phyloP scores from a whole-genome alignment of 2,329 filamentous ascomycete species.

The Aspergillus brunneoviolaceus region DNA sequence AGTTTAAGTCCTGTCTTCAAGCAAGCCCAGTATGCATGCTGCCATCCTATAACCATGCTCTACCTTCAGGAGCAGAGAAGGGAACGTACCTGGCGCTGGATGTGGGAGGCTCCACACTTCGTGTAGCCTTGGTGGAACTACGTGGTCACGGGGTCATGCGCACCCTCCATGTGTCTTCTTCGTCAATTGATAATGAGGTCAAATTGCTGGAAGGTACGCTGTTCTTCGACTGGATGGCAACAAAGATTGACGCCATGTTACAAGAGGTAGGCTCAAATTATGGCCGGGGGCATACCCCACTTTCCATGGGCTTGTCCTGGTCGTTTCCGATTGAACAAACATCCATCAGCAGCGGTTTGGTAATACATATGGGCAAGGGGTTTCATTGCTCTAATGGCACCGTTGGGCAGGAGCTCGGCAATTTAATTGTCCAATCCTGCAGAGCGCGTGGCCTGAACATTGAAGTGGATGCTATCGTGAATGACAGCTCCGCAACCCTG shows the following conservation, averaged over 20 bases:
- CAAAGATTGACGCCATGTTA: constrained; percentile 57
- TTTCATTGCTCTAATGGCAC: constrained; percentile 61
- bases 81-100: constrained; percentile 63
- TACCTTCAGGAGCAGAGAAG: constrained; percentile 59
- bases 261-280: constrained; percentile 43
- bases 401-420: constrained; percentile 59
- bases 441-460: constrained; percentile 55
- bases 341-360: constrained; percentile 55
- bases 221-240: constrained; percentile 69
- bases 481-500: constrained; percentile 62
- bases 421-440: constrained; percentile 60
- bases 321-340: constrained; percentile 67
- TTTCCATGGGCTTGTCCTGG: constrained; percentile 64
- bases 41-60: constrained; percentile 62
- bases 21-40: constrained; percentile 63
- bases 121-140: constrained; percentile 61
- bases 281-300: constrained; percentile 36
- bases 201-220: constrained; percentile 54
- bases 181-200: constrained; percentile 57
- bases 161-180: constrained; percentile 56
- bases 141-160: constrained; percentile 53
- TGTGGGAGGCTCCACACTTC: constrained; percentile 66
- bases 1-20: constrained; percentile 56
- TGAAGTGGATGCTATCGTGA: constrained; percentile 61
- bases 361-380: constrained; percentile 65